phyloP scores from a whole-genome alignment of 495 filamentous ascomycete genomes.

The Neurospora sp. region DNA sequence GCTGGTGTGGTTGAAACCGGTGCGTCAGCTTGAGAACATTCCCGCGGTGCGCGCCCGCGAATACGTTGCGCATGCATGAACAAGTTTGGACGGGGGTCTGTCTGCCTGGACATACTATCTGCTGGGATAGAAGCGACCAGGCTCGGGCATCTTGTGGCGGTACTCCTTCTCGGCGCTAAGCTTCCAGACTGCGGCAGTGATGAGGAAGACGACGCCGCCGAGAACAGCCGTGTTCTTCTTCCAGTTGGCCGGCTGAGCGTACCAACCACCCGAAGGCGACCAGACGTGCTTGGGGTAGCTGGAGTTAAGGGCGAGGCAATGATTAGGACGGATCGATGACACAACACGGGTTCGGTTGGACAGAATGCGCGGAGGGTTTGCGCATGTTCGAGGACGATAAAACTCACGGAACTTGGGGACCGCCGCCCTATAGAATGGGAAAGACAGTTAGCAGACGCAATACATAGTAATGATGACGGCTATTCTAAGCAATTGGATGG shows the following conservation, averaged over 20 bases:
- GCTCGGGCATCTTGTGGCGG: constrained; percentile 77
- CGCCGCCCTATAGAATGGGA: constrained; percentile 45
- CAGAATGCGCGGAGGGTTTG: constrained; percentile 3
- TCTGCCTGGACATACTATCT: constrained; percentile 63
- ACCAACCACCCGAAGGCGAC: constrained; percentile 98
- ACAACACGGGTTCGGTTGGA: not conserved
- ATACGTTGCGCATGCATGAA: not conserved
- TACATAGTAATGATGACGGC: not conserved
- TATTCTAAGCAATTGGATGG: not conserved
- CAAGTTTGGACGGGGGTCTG: not conserved
- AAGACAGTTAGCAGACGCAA: not conserved
- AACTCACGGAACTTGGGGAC: constrained; percentile 83
- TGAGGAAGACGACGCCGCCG: constrained; percentile 58
- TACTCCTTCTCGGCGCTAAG: constrained; percentile 75
- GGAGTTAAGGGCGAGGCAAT: not conserved
- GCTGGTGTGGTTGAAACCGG: constrained; percentile 30
- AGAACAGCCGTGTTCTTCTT: constrained; percentile 85
- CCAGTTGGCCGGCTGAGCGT: constrained; percentile 89
- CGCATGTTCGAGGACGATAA: constrained; percentile 3
- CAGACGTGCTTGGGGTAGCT: constrained; percentile 99
- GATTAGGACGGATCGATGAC: constrained; percentile 3
- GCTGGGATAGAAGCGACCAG: constrained; percentile 83
- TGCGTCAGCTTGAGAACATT: not conserved
- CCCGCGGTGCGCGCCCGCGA: not conserved
- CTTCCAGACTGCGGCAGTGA: constrained; percentile 64